Base-by-base conservation (phyloP, 495 filamentous ascomycete species). In the Daldinia bambusicola region DNA sequence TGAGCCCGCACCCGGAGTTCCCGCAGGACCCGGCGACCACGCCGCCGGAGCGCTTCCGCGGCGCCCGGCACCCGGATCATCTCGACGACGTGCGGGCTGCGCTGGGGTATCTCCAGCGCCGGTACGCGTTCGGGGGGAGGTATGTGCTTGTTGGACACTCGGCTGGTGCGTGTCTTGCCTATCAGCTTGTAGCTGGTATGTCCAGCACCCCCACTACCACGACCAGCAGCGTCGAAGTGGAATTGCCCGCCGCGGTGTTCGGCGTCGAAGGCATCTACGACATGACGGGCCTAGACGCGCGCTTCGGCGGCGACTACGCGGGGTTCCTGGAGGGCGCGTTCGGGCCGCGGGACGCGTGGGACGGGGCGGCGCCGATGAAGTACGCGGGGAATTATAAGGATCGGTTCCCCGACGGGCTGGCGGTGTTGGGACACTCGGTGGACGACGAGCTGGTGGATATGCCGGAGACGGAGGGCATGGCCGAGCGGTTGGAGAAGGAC, bases 131-230 rank as follows among this genome's bases (percentile, higher is more conserved):
- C 63, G 79, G 74, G 0, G 61, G 76, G 4, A 50, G 75, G 30
- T 93, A 91, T 72, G 75, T 95, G 6, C 84, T 97, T 0, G 81
- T 88, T 0, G 94, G 94, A 0, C 93, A 97, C 76, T 90, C 87
- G 43, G 91, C 89, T 45, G 94, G 94, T 12, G 93, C 86, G 0
- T 90, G 89, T 0, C 77, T 97, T 12, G 89, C 89, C 0, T 88
- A 93, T 69, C 92, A 95, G 78, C 70, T 87, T 6, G 9, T 16
- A 0, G 56, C 37, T 20, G 37, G 20, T 5, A 22, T 45, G 12
- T 30, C 18, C 1, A 22, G 8, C 8, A 1, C 26, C 26, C 1
- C 26, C 26, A 26, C 26, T 26, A 26, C 26, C 1, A 26, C 3
- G 1, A 26, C 26, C 26, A 26, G 1, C 26, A 26, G 26, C 26